A percentile compares a stretch with the other conserved stretches of the same genome.
Conservation (phyloP, 202 grass and related monocot species). For the Cymbopogon flexuosus region DNA sequence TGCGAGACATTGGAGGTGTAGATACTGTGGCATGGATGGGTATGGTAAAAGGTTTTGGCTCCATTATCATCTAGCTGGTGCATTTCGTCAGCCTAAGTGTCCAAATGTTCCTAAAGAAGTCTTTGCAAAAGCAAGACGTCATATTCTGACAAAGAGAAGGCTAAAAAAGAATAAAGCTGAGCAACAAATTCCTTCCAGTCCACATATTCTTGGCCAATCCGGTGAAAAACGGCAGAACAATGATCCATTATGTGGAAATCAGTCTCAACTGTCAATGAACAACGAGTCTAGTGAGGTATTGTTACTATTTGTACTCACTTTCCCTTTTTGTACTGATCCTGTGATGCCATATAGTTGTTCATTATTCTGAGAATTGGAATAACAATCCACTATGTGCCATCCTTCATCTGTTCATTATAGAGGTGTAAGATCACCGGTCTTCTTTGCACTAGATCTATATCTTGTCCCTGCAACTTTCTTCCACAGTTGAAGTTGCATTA, state of each 20-base stretch:
- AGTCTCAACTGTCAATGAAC: conserved; percentile 14
- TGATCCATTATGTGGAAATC: conserved; percentile 8
- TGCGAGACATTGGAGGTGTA: conserved; percentile 43
- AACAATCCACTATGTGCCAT: background rate
- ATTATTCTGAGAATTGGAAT: background rate
- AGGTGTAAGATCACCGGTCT: background rate
- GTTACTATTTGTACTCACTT: background rate
- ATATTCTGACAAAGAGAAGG: conserved; percentile 41
- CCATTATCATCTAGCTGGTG: conserved; percentile 43
- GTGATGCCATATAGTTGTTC: background rate
- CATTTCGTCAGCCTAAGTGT: conserved; percentile 36
- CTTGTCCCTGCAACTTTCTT: conserved; percentile 19
- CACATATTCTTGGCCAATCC: conserved; percentile 27
- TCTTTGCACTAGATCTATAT: conserved; percentile 21
- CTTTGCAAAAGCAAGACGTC: conserved; percentile 24
- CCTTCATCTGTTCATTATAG: background rate
- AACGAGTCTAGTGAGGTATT: conserved; percentile 31
- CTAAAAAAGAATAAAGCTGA: conserved; percentile 17
- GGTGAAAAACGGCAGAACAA: conserved; percentile 16
- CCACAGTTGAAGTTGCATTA: conserved; percentile 4
- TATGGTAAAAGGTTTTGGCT: conserved; percentile 40
- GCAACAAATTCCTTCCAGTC: conserved; percentile 7
- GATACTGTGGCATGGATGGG: conserved; percentile 45
- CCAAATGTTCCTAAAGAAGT: conserved; percentile 43
- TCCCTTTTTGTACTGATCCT: background rate